Conservation (phyloP, 2,329 filamentous ascomycete species). For the Exophiala sp. region DNA sequence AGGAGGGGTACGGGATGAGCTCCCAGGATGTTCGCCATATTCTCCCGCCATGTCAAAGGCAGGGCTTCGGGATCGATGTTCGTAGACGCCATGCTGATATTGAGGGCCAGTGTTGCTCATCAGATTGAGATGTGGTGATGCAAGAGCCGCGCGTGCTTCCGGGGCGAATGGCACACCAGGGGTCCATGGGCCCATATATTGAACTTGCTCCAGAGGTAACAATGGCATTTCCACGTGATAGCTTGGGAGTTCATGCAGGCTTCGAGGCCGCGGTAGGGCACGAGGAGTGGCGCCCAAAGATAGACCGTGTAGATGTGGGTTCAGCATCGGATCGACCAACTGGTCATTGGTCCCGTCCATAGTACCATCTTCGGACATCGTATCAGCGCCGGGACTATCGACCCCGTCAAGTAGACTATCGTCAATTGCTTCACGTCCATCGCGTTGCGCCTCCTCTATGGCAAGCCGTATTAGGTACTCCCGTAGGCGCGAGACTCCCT, state of each 20-base stretch:
- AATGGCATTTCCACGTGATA: slow-evolving; percentile 29
- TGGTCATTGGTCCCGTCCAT: slow-evolving; percentile 28
- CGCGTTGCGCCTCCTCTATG: slow-evolving; percentile 26
- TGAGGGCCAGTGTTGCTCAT: slow-evolving; percentile 5
- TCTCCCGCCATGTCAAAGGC: slow-evolving; percentile 13
- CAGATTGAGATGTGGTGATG: slow-evolving; percentile 17
- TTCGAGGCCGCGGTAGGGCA: slow-evolving; percentile 23
- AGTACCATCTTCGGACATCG: slow-evolving; percentile 29
- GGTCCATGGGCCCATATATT: slow-evolving; percentile 26
- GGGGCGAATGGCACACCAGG: slow-evolving; percentile 20
- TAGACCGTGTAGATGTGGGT: slow-evolving; percentile 21
- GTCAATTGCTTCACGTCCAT: slow-evolving; percentile 26
- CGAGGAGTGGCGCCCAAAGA: slow-evolving; percentile 18
- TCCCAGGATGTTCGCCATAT: slow-evolving; percentile 21
- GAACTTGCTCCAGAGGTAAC: slow-evolving; percentile 24
- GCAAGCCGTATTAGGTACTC: slow-evolving; percentile 60
- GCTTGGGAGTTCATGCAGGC: slow-evolving; percentile 27
- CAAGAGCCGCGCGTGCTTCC: slow-evolving; percentile 14
- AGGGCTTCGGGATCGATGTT: slow-evolving; percentile 20
- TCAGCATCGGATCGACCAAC: slow-evolving; percentile 22
- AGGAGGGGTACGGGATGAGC: slow-evolving; percentile 24
- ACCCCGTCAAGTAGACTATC: slow-evolving; percentile 27
- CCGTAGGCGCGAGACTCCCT: slow-evolving; percentile 70
- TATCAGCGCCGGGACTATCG: slow-evolving; percentile 28
- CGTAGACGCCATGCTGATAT: slow-evolving; percentile 11